phyloP scores from a whole-genome alignment of 164 flowering plant species.

The Brasenia schreberi region DNA sequence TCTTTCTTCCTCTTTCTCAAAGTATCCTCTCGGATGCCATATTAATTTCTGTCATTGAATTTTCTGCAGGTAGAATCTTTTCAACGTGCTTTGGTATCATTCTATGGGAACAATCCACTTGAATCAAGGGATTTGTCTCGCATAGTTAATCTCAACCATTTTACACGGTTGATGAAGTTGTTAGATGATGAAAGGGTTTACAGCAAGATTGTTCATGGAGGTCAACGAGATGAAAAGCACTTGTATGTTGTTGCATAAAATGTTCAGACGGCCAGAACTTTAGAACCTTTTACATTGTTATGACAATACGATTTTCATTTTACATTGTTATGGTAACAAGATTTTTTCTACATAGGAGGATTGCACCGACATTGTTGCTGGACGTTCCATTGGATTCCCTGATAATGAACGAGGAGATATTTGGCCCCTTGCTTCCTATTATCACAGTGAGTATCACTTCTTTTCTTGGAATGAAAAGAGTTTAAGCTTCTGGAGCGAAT shows the following conservation, averaged over 20 bases:
- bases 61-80: slow-evolving; percentile 46
- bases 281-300: background rate
- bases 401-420: slow-evolving; percentile 90
- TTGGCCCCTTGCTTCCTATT: slow-evolving; percentile 93
- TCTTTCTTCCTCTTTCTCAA: background rate
- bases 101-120: slow-evolving; percentile 64
- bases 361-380: slow-evolving; percentile 76
- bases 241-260: slow-evolving; percentile 35
- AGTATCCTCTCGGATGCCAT: background rate
- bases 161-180: slow-evolving; percentile 46
- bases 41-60: background rate
- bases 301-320: background rate
- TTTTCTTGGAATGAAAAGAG: background rate
- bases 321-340: background rate
- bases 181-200: slow-evolving; percentile 74
- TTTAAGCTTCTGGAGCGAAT: no score
- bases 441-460: slow-evolving; percentile 35
- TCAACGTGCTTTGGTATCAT: slow-evolving; percentile 37
- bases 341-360: slow-evolving; percentile 31
- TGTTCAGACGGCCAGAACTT: background rate
- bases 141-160: slow-evolving; percentile 63
- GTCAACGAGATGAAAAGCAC: slow-evolving; percentile 40
- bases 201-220: slow-evolving; percentile 64
- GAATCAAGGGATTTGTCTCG: slow-evolving; percentile 70
- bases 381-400: slow-evolving; percentile 76